Evolutionary conservation across 2,329 filamentous ascomycete species (phyloP).

Genomic region (Knufia fluminis): DNA sequence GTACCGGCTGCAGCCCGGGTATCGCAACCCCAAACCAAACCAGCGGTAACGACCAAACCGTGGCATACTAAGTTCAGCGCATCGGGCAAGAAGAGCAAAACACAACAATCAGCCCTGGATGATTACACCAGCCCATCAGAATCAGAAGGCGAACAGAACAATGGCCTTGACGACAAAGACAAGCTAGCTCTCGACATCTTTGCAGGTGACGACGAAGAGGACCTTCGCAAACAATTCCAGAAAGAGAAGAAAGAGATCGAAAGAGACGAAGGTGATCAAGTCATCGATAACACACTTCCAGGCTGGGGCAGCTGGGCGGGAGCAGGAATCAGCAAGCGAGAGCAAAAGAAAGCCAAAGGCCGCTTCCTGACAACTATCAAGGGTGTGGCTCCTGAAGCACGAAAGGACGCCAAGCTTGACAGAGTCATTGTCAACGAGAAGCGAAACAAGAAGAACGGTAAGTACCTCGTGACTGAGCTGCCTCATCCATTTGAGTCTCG

Average conservation of each 20-base stretch:
- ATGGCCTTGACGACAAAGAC: constrained; percentile 32
- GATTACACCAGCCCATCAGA: constrained; percentile 24
- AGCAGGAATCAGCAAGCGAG: constrained; percentile 64
- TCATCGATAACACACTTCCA: constrained; percentile 74
- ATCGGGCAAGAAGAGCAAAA: constrained; percentile 1
- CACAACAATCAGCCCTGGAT: not conserved
- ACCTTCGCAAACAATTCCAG: constrained; percentile 71
- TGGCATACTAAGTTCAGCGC: not conserved
- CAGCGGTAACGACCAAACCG: not conserved
- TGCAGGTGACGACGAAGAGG: constrained; percentile 55
- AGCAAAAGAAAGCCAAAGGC: constrained; percentile 48
- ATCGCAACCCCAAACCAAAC: constrained; percentile 13
- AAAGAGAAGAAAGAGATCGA: constrained; percentile 65
- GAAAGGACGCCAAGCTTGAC: constrained; percentile 73
- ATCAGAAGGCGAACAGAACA: constrained; percentile 36
- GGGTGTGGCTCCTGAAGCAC: constrained; percentile 64
- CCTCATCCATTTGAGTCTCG: constrained; percentile 84
- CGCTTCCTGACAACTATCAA: constrained; percentile 41
- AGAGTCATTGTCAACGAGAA: constrained; percentile 91
- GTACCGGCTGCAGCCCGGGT: constrained; percentile 11
- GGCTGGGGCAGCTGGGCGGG: constrained; percentile 94
- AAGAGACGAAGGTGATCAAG: constrained; percentile 71
- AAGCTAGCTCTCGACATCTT: constrained; percentile 75
- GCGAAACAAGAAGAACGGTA: constrained; percentile 78
- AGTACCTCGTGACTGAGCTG: constrained; percentile 73